Evolutionary conservation across 148 eudicot species (phyloP), one percentile per base, ranked within the genome.

Genomic region (Dianthus caryophyllus): DNA sequence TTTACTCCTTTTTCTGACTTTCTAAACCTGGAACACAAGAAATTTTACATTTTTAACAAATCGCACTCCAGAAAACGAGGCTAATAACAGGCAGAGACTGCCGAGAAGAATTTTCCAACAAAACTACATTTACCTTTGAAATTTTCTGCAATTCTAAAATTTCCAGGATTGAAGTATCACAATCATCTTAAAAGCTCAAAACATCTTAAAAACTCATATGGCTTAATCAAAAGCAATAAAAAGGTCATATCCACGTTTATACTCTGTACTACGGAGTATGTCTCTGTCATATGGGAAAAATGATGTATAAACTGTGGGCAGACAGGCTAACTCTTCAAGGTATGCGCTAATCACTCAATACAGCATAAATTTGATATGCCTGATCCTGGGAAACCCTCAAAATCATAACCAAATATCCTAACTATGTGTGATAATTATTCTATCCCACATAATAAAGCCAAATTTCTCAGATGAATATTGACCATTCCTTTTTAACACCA

Each of bases 11-110:
- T 78, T 65, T 67, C 61, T 43, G 61, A 66, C 76, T 86, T 90
- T 62, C 73, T 86, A 77, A 90, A 90, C 77, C 99, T 95, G 87
- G 50, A 78, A 72, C 36, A 47, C 20, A 39, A 53, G 51, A 67
- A 26, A 43, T 60, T n/a, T 9, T 9, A 16, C 39, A 18, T 17
- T 4, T 11, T 25, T 53, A 25, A 29, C 9, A 64, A 14, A n/a
- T n/a, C 38, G 7, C 38, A 33, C 4, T 41, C 18, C 30, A 21
- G 26, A 9, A 26, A 24, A 56, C 30, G 54, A 72, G 66, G 46
- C 53, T 61, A 72, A 31, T 46, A 30, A 27, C 27, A 25, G 33
- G 27, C 61, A 46, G 58, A 30, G 38, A 31, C 36, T 22, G n/a
- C 39, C 9, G 1, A 41, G 16, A 12, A 55, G 49, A 52, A 41